Base-by-base conservation (phyloP, 306 rosid genomes). In the Ziziphus jujuba region DNA sequence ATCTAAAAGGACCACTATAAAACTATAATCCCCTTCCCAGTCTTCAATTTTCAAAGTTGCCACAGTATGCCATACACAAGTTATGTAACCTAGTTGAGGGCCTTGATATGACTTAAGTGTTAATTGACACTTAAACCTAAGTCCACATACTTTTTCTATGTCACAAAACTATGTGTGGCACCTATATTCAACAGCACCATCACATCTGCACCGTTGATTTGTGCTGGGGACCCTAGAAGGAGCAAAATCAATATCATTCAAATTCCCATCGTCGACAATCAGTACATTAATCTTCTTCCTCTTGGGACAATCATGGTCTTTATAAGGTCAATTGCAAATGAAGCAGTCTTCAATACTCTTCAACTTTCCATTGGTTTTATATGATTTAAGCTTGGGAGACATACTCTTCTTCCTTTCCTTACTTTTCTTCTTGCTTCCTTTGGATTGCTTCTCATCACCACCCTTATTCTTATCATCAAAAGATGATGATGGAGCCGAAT, bases 81-180 rank as follows among this genome's bases (percentile, higher is more conserved):
- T 33, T 49, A 20, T 9, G 70, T 59, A 2, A n/a, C n/a, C 0
- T 19, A 48, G 13, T 51, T 63, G 1, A 25, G 24, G 0, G 23
- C 56, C 11, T 63, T 63, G 5, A 47, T 0, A 0, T n/a, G 13
- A 17, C 9, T 2, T 1, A 19, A 3, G 7, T 17, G 31, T 43
- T 59, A 5, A 0, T 0, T 7, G 7, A 24, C 16, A 1, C 12
- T 15, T 2, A 63, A 25, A 1, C 57, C 69, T 0, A 63, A 19
- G 0, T 9, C 1, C 0, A 3, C 2, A 1, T 20, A 56, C 19
- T 2, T 19, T 0, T 17, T 6, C 4, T 7, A 1, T 2, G 49
- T 11, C 0, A 65, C 49, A 17, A 47, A 36, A 24, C 40, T 28
- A 4, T 21, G 20, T 7, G 52, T 61, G 11, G 66, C 51, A 7